A percentile compares a stretch with the other conserved stretches of the same genome.
Evolutionary conservation across 305 asterid species (phyloP).

Genomic region (Fraxinus sp.): DNA sequence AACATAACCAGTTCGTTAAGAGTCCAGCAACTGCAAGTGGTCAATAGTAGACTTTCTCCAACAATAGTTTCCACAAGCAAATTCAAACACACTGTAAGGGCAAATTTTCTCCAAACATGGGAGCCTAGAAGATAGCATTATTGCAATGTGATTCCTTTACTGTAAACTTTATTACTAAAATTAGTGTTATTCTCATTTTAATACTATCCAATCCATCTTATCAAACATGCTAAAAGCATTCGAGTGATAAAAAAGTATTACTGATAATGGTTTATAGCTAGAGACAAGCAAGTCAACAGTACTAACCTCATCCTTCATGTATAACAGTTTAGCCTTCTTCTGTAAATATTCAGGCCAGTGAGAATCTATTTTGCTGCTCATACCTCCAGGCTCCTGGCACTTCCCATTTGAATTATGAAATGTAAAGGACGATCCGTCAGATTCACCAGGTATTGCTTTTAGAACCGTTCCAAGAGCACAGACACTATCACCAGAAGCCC

Average conservation of each 20-base stretch:
- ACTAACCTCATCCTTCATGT: constrained; percentile 82
- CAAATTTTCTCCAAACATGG: neutral
- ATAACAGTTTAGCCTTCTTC: constrained; percentile 62
- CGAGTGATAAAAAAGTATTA: neutral
- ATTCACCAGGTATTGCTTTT: constrained; percentile 26
- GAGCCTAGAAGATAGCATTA: neutral
- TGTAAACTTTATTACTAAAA: neutral
- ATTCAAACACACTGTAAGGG: neutral
- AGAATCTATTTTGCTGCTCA: constrained; percentile 36
- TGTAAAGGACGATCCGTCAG: constrained; percentile 32
- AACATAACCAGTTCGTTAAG: neutral
- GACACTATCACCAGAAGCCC: constrained; percentile 36
- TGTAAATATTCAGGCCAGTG: constrained; percentile 45
- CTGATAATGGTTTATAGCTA: neutral
- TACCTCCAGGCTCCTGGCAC: constrained; percentile 28
- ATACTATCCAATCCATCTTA: neutral
- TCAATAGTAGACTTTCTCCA: neutral
- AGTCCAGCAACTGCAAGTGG: neutral
- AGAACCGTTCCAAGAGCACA: constrained; percentile 18
- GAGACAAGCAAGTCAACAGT: neutral
- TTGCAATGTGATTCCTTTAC: neutral
- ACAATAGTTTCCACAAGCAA: neutral
- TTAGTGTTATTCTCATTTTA: neutral
- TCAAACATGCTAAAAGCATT: neutral
- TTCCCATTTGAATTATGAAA: constrained; percentile 32